Evolutionary conservation across 257 asterid species (phyloP), one percentile per base, ranked within the genome.

Genomic region (Solanum pinnatisectum): DNA sequence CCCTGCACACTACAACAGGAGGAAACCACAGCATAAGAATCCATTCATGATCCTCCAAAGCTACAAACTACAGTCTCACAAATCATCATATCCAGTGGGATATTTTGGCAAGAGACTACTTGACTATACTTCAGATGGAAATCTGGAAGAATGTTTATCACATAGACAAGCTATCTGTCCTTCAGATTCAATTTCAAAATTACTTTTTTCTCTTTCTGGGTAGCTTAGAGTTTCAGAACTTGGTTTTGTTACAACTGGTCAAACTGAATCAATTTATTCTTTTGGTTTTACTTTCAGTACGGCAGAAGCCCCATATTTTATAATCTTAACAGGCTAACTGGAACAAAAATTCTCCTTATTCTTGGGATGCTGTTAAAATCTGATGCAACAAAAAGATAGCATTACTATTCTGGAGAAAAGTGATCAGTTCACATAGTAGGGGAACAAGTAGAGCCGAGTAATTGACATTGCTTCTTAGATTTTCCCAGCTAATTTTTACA

Each of bases 1-100:
- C 13, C 93, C 97, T 56, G 95, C 94, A 90, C 95, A 87, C 99
- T 96, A 92, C 81, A 81, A 90, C 71, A 77, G 74, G 73, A 79
- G 87, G 85, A 90, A 87, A 42, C 56, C 59, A 76, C 25, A 72
- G 77, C 56, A 85, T 71, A 79, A 11, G 77, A 89, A 78, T 63
- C 27, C 83, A 44, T 44, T 81, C 76, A 74, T 63, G 85, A 77
- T 72, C 67, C 85, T 81, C 68, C 68, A 46, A 9, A 82, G 30
- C 85, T 82, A 82, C 44, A 82, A 30, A 79, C 30, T 79, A 74
- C 5, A 79, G 39, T 15, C 27, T 18, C 40, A 30, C 70, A 49
- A 49, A 79, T 27, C 30, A 49, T 49, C 70, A 82, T 16, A 79
- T 49, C 30, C 42, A 30, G 11, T 81, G 68, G 70, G 16, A 40